Evolutionary conservation across 2,329 filamentous ascomycete species (phyloP), one percentile per base, ranked within the genome.

Genomic region (Tolypocladium ophioglossoides): DNA sequence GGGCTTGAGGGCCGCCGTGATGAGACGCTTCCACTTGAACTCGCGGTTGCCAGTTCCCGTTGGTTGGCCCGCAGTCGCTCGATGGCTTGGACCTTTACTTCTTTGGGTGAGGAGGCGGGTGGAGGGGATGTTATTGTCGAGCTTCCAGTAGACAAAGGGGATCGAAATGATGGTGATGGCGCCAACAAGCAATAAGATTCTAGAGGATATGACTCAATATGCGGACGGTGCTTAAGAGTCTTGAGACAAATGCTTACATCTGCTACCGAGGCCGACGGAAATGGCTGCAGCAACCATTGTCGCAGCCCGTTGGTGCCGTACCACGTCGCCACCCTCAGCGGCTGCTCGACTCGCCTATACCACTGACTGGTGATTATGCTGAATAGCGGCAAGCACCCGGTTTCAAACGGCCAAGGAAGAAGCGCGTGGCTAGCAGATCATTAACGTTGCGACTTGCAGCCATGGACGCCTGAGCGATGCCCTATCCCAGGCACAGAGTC

Each of bases 61-160:
- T 89, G 83, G 61, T 92, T 92, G 22, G 82, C 75, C 0, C 87
- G 77, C 9, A 92, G 80, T 0, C 88, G 78, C 58, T 89, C 87
- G 27, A 91, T 73, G 0, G 85, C 86, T 41, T 89, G 74, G 0
- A 83, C 66, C 16, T 82, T 81, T 59, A 92, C 87, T 48, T 82
- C 75, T 53, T 85, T 78, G 8, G 73, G n/a, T 85, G 34, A 94
- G 62, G 54, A 79, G 81, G 14, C 77, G 72, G 0, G 78, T 77
- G 0, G 77, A 77, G 0, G 74, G 64, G 20, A 85, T 76, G 58
- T 84, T 80, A 62, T 79, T 78, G 63, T 84, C 80, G 2, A 87
- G 72, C 48, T 73, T 73, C 71, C 73, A 80, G 67, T 82, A 86
- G 1, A 83, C 70, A 14, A 86, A 59, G 0, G 83, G 83, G 0